Base-by-base conservation (phyloP, 371 early-diverging fungal species). In the Fennellomyces sp. region DNA sequence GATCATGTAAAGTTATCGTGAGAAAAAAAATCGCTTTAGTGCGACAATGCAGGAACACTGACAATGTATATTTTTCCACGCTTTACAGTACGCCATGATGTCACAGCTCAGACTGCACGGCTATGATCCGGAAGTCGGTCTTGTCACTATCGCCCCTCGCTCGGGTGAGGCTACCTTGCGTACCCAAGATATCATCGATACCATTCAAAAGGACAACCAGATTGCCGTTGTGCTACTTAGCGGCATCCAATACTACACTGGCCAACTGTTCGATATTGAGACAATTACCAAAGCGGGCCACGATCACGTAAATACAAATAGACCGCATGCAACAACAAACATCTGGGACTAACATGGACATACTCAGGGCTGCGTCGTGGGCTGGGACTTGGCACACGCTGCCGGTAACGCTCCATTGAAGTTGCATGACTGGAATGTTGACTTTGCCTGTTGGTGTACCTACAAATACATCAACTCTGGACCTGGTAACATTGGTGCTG, bases 361-460 rank as follows among this genome's bases (percentile, higher is more conserved):
- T n/a, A n/a, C n/a, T n/a, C 58, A 88, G 88, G 96, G 95, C 1
- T 94, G 95, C 61, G 65, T 93, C 35, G 96, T 96, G 5, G 98
- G 97, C 2, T 96, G 91, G 83, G 98, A 98, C 77, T 81, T 98
- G 54, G 97, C 98, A 0, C 98, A 98, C 65, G 97, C 97, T 5
- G 95, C 87, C 4, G 98, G 98, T 26, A 98, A 98, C 75, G 90
- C 95, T 0, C 89, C 89, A 29, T 72, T 97, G 35, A 55, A 84
- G 26, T 75, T 98, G 58, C 96, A 97, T 74, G 96, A 95, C 60
- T 98, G 98, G 98, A 74, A 89, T 41, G 97, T 96, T 5, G 98
- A 98, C 64, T 97, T 97, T 83, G 98, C 97, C n/a, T 88, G 89
- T 60, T 98, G 98, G 98, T 98, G 97, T 79, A 88, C 95, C 2